Conservation (phyloP, 2,329 filamentous ascomycete genomes). For the Moelleriella libera region DNA sequence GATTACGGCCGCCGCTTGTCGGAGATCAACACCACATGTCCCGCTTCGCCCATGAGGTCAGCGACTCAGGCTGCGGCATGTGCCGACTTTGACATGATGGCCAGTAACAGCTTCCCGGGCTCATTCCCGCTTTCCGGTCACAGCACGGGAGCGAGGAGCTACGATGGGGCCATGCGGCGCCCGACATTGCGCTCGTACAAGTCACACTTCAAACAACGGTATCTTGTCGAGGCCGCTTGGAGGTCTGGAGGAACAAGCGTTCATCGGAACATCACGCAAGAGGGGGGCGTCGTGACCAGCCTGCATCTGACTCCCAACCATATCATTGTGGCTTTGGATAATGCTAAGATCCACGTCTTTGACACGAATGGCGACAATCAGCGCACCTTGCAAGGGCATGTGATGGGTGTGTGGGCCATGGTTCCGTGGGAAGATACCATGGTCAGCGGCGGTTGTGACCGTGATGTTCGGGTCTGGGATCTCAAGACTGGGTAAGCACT, state of each 20-base stretch:
- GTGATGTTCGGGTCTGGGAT: constrained; percentile 95
- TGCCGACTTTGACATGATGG: constrained; percentile 20
- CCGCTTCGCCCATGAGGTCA: constrained; percentile 14
- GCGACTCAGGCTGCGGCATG: constrained; percentile 16
- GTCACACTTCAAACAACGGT: constrained; percentile 94
- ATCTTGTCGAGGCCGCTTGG: constrained; percentile 96
- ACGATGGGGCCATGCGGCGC: constrained; percentile 36
- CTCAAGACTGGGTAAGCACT: constrained; percentile 68
- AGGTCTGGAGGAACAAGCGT: constrained; percentile 77
- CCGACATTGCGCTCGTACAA: constrained; percentile 73
- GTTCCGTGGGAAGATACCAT: constrained; percentile 92
- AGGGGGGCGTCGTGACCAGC: constrained; percentile 93
- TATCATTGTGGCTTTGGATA: constrained; percentile 94
- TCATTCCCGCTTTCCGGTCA: constrained; percentile 22
- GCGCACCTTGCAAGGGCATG: constrained; percentile 82
- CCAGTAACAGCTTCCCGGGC: constrained; percentile 29
- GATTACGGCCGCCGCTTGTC: constrained; percentile 58
- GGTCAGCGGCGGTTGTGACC: constrained; percentile 90
- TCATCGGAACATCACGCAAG: constrained; percentile 80
- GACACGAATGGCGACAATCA: constrained; percentile 80
- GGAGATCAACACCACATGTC: constrained; percentile 26
- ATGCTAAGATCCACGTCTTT: constrained; percentile 97
- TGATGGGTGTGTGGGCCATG: constrained; percentile 99
- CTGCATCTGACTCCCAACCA: constrained; percentile 89
- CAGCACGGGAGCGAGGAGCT: constrained; percentile 31